Evolutionary conservation across 441 rosid species (phyloP).

Genomic region (Mallotus repandus): DNA sequence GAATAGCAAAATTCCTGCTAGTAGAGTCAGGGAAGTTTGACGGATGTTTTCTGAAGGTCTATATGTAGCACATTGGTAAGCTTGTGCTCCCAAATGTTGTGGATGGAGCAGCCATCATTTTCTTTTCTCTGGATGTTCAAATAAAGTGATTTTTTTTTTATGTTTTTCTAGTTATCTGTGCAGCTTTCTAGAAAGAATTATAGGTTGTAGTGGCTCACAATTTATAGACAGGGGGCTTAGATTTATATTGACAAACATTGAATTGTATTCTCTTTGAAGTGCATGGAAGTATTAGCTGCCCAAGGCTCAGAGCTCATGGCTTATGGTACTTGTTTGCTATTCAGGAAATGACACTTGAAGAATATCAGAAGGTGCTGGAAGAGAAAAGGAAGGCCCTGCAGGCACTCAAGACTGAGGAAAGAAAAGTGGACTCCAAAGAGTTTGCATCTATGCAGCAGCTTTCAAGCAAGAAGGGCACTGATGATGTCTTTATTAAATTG

Average conservation of each 20-base stretch:
- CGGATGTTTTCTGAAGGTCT: no score
- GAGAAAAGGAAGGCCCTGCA: constrained; percentile 77
- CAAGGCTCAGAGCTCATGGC: background rate
- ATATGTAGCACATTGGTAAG: no score
- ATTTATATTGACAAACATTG: no score
- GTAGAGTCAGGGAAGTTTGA: no score
- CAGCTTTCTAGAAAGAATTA: no score
- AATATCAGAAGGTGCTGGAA: constrained; percentile 75
- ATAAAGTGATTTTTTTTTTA: background rate
- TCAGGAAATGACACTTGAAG: constrained; percentile 85
- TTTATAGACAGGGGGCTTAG: no score
- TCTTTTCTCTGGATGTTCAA: background rate
- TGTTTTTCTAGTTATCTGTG: no score
- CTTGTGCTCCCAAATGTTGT: background rate
- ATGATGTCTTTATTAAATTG: constrained; percentile 81
- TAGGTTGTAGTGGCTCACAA: no score
- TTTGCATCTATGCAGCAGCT: constrained; percentile 76
- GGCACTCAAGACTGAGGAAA: constrained; percentile 63
- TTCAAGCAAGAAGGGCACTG: constrained; percentile 73
- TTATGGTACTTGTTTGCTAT: constrained; percentile 1
- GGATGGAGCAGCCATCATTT: background rate
- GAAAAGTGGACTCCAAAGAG: constrained; percentile 74
- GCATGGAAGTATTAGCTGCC: no score
- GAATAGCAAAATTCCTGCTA: no score
- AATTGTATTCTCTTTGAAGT: no score